Evolutionary conservation across 257 asterid genomes (phyloP), one percentile per base, ranked within the genome.

Genomic region (Solanum bulbocastanum): DNA sequence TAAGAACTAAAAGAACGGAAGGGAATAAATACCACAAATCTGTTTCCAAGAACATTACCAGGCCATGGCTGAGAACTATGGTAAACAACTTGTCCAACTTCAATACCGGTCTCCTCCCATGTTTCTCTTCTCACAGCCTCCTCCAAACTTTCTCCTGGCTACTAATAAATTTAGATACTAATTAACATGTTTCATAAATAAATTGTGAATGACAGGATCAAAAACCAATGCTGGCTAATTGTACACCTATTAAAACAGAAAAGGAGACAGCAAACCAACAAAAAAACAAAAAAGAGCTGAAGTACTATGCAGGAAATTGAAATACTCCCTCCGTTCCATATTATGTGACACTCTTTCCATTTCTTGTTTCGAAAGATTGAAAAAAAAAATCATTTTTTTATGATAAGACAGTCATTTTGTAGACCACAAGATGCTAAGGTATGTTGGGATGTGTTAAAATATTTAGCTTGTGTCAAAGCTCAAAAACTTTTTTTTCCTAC

Each of bases 41-140:
- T 39, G 46, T 8, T 35, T 72, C 18, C 18, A 74, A 66, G 83
- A 87, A 65, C 22, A 15, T 62, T 94, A 96, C 99, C 98, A 46
- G 99, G 99, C 98, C 98, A 97, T 42, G 98, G 99, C 92, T 96
- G 99, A 91, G 99, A 97, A 92, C 98, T 96, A 91, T 95, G 98
- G 88, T 97, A 96, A 71, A 95, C 92, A 74, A 97, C 99, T 87
- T 97, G 96, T 66, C 96, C 99, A 89, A 97, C 98, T 93, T 97
- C 99, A 88, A 97, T 91, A 86, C 99, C 98, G 58, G 98, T 89
- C 92, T 97, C 99, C 92, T 97, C 99, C 95, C 92, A 92, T 42
- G 99, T 95, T 90, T 97, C 99, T 92, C 99, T 93, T 93, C 96
- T 93, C 85, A 97, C 98, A 4, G 98, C 99, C 94, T 97, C 99